Evolutionary conservation across 441 rosid genomes (phyloP).

Genomic region (Mallotus japonicus): DNA sequence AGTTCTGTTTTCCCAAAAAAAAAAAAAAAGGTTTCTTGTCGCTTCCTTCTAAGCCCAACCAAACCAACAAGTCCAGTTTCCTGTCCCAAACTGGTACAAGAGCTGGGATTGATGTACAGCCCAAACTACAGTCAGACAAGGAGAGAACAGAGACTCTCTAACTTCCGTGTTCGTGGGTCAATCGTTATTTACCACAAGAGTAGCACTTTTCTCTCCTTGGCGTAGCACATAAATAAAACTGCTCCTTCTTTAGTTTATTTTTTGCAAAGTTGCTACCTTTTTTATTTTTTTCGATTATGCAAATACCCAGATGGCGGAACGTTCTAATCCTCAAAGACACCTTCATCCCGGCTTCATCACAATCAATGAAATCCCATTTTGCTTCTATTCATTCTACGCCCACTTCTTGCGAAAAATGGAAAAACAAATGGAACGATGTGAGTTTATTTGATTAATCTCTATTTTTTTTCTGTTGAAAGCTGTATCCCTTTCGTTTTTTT

Average conservation of each 20-base stretch:
- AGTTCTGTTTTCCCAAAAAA: no score
- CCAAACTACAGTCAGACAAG: not conserved
- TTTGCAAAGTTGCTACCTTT: not conserved
- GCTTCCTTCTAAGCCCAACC: not conserved
- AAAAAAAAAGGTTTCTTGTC: no score
- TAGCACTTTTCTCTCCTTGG: not conserved
- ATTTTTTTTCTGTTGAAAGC: not conserved
- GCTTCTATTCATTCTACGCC: constrained; percentile 60
- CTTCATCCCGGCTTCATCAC: constrained; percentile 31
- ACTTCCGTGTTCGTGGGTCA: not conserved
- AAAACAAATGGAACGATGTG: constrained; percentile 44
- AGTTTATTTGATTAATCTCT: constrained; percentile 21
- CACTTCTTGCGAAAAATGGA: constrained; percentile 42
- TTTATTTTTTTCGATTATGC: constrained; percentile 33
- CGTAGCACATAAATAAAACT: not conserved
- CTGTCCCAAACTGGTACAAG: not conserved
- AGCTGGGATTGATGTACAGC: not conserved
- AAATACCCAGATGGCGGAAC: constrained; percentile 55
- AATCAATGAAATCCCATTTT: constrained; percentile 19
- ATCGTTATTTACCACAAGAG: not conserved
- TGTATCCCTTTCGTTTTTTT: not conserved
- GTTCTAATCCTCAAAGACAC: constrained; percentile 30
- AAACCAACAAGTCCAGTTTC: not conserved
- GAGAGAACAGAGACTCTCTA: not conserved
- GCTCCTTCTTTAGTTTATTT: no score